phyloP scores from a whole-genome alignment of 176 grass and related monocot genomes.

The Pontederia paniculata region DNA sequence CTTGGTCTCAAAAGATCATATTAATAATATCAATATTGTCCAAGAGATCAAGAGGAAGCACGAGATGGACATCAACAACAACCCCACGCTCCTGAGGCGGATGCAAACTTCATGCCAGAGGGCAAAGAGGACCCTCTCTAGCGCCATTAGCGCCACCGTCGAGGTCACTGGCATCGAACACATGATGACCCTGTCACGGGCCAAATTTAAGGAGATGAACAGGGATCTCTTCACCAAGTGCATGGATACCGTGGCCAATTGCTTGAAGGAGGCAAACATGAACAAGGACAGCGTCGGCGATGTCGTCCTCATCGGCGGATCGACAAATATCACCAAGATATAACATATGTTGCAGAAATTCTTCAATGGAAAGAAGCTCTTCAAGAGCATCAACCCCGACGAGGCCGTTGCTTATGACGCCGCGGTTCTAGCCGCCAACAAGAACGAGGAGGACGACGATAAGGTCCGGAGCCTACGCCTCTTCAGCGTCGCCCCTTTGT shows the following conservation, averaged over 20 bases:
- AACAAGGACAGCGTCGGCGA: slow-evolving; percentile 1
- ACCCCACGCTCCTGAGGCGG: neutral
- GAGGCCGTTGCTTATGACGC: slow-evolving; percentile 45
- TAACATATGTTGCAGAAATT: slow-evolving; percentile 22
- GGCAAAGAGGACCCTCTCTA: no score
- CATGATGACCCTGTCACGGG: no score
- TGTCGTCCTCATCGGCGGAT: slow-evolving; percentile 11
- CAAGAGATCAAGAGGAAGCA: neutral
- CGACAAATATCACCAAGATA: neutral
- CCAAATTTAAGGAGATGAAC: neutral
- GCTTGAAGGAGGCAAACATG: slow-evolving; percentile 15
- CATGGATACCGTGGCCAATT: slow-evolving; percentile 16
- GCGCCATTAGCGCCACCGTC: no score
- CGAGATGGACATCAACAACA: neutral
- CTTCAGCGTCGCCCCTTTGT: no score
- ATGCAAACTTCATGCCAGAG: neutral
- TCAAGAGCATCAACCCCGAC: slow-evolving; percentile 96
- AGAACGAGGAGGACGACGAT: no score
- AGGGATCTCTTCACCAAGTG: slow-evolving; percentile 3
- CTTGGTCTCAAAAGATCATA: no score
- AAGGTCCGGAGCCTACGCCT: no score
- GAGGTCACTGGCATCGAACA: no score
- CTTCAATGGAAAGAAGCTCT: slow-evolving; percentile 93
- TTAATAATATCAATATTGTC: no score
- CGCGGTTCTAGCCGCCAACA: neutral